phyloP scores from a whole-genome alignment of 2,329 filamentous ascomycete genomes.

The Xylariaceae sp. region DNA sequence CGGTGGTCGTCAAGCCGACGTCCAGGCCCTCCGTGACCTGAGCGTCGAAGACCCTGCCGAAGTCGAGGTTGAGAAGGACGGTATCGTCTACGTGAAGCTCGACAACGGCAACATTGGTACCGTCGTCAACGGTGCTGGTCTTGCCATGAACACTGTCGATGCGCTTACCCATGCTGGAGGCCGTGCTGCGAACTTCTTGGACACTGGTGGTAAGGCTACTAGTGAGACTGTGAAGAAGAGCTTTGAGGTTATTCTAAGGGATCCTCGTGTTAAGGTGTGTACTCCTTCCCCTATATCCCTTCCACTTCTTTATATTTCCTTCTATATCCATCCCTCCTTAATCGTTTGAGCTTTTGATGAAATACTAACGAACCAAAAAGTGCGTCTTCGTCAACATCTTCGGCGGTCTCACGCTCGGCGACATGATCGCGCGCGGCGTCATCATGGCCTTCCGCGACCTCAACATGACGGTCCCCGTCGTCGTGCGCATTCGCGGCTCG shows the following conservation, averaged over 20 bases:
- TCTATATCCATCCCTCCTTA: no score
- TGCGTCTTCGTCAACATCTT: conserved; percentile 55
- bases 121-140: conserved; percentile 80
- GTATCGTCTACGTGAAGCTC: conserved; percentile 72
- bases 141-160: conserved; percentile 89
- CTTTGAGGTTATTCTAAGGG: conserved; percentile 67
- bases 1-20: conserved; percentile 53
- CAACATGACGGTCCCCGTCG: conserved; percentile 61
- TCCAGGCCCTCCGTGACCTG: conserved; percentile 53
- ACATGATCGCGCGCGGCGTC: conserved; percentile 76
- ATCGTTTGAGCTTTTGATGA: no score
- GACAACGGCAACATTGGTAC: conserved; percentile 61
- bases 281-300: background rate
- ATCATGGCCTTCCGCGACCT: conserved; percentile 67
- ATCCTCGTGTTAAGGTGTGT: conserved; percentile 65
- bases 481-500: conserved; percentile 71
- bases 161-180: conserved; percentile 65
- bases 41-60: conserved; percentile 50
- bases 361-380: conserved; percentile 13
- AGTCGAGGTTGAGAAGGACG: conserved; percentile 59
- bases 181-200: conserved; percentile 74
- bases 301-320: no score
- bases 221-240: conserved; percentile 71
- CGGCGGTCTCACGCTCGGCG: conserved; percentile 59
- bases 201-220: conserved; percentile 86